Evolutionary conservation across 1,284 basidiomycete genomes (phyloP).

Genomic region (Vanrija pseudolonga): DNA sequence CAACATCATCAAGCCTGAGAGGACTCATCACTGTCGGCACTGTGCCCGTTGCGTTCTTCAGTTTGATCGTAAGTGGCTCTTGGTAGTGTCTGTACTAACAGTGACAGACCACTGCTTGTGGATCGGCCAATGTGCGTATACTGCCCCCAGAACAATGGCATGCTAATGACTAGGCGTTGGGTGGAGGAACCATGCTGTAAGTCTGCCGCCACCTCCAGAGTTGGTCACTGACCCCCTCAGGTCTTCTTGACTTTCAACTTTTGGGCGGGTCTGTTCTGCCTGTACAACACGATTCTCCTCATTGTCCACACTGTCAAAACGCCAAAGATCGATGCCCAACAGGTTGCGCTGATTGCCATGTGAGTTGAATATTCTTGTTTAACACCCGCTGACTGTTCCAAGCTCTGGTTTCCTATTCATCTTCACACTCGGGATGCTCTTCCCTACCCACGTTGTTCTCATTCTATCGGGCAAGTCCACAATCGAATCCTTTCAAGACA

Average conservation of each 20-base stretch:
- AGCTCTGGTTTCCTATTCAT: constrained; percentile 41
- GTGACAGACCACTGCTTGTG: constrained; percentile 41
- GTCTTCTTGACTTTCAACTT: constrained; percentile 46
- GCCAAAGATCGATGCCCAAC: constrained; percentile 34
- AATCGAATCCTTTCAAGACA: constrained; percentile 36
- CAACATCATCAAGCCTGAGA: constrained; percentile 44
- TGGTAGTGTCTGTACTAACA: neutral
- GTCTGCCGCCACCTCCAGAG: too few relatives aligned
- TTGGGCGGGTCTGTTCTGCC: constrained; percentile 41
- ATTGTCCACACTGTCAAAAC: constrained; percentile 23
- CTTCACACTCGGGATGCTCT: constrained; percentile 38
- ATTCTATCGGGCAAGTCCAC: constrained; percentile 38
- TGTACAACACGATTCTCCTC: constrained; percentile 34
- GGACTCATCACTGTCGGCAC: constrained; percentile 49
- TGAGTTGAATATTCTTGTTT: constrained; percentile 18
- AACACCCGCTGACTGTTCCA: constrained; percentile 1
- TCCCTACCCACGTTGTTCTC: constrained; percentile 35
- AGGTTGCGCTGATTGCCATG: constrained; percentile 39
- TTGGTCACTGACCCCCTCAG: constrained; percentile 24
- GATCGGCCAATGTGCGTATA: constrained; percentile 38
- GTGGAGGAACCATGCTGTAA: constrained; percentile 43
- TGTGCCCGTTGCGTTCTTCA: constrained; percentile 46
- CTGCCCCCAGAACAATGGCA: too few relatives aligned
- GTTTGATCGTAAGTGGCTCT: constrained; percentile 31
- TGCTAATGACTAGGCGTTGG: constrained; percentile 24